Evolutionary conservation across 352 stramenopile species (phyloP).

Genomic region (Globisporangium heterothallicum): DNA sequence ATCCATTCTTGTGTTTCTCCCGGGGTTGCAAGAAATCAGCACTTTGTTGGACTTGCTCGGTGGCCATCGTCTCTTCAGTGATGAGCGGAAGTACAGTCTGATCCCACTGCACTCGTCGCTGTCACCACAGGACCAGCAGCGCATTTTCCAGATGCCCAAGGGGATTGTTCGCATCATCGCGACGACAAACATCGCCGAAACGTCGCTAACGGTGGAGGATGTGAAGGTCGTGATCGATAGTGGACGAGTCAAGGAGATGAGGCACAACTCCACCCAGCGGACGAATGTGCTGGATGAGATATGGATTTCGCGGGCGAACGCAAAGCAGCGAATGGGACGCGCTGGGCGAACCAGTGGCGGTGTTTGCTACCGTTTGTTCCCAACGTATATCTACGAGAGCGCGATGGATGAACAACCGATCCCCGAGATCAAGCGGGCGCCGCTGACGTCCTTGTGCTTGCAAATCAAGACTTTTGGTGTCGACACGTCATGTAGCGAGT

Average conservation of each 20-base stretch:
- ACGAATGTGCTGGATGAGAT: constrained; percentile 89
- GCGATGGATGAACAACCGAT: constrained; percentile 79
- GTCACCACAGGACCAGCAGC: constrained; percentile 89
- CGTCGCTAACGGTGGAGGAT: constrained; percentile 94
- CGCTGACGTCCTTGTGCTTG: constrained; percentile 94
- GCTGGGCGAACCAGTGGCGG: constrained; percentile 91
- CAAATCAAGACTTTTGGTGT: constrained; percentile 90
- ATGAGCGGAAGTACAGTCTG: constrained; percentile 55
- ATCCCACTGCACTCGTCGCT: constrained; percentile 93
- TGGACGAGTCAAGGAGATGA: constrained; percentile 92
- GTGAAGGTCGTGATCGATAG: constrained; percentile 95
- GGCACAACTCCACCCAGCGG: constrained; percentile 69
- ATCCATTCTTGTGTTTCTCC: constrained; percentile 95
- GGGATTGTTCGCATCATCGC: constrained; percentile 91
- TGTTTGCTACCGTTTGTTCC: constrained; percentile 87
- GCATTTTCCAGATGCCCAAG: constrained; percentile 81
- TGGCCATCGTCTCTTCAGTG: constrained; percentile 44
- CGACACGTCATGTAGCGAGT: constrained; percentile 66
- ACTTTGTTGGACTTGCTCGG: constrained; percentile 69
- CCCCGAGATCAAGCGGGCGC: constrained; percentile 94
- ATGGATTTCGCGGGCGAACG: constrained; percentile 88
- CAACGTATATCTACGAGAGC: constrained; percentile 62
- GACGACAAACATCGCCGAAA: constrained; percentile 97
- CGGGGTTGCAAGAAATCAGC: constrained; percentile 93
- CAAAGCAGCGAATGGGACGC: constrained; percentile 86